Evolutionary conservation across 2,329 filamentous ascomycete genomes (phyloP), one percentile per base, ranked within the genome.

Genomic region (Penicillium thymicola): DNA sequence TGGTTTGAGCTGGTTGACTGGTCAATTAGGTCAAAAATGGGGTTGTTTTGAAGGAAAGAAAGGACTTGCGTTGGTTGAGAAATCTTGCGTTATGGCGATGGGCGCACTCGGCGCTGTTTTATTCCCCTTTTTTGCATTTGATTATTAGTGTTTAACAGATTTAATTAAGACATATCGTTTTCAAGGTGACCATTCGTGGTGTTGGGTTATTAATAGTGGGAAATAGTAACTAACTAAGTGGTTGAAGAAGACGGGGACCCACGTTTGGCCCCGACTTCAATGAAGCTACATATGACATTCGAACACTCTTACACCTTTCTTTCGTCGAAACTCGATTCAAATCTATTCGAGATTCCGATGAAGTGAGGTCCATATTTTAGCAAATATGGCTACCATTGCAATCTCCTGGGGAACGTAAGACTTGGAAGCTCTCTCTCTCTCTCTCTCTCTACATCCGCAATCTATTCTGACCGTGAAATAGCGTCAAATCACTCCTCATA

Each of bases 401-500:
- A 65, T 72, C 30, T 70, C 70, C 5, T 72, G 69, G 59, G 63
- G 57, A 51, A 71, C 70, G 71, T 73, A 66, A 44, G 70, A 69
- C 9, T 46, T 30, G 47, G n/a, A 30, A 34, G 43, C 34, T 51
- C 42, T 52, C 42, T 34, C 37, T 30, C 37, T 27, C 30, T 16
- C 34, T 51, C 42, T 52, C 42, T 34, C 37, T 30, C 37, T 27
- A 36, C 18, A 45, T 28, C 49, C 16, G 18, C 23, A 43, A 25
- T 41, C 27, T 37, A 46, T 32, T 32, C 59, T 61, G 54, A 62
- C 44, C 37, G 44, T 45, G 25, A 56, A 56, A 58, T 59, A 78
- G 76, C 54, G 64, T 76, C 67, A 76, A 77, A 61, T 74, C 73
- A 21, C 66, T 78, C 59, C 59, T 73, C 51, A 70, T 78, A 58